Conservation (phyloP, 768 basidiomycete species). For the Auricularia heimuer region DNA sequence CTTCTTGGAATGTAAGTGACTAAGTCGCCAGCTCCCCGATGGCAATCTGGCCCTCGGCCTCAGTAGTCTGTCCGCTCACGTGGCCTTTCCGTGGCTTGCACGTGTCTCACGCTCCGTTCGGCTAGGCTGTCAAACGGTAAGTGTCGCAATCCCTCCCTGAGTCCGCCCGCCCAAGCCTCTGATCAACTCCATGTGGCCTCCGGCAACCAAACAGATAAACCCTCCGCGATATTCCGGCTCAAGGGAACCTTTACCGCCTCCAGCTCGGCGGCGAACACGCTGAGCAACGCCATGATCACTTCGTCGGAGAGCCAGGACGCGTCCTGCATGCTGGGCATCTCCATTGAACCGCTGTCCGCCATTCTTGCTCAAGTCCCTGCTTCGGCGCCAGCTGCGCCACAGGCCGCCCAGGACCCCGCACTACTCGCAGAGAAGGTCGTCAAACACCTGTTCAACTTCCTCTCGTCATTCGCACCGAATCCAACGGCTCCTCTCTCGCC, state of each 20-base stretch:
- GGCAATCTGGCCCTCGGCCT: not conserved
- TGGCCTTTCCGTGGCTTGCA: not conserved
- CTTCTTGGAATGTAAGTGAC: conserved; percentile 67
- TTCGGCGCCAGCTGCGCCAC: conserved; percentile 13
- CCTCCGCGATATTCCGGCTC: conserved; percentile 80
- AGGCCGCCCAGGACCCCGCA: conserved; percentile 31
- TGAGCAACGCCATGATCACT: conserved; percentile 8
- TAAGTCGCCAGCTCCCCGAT: too few species aligned
- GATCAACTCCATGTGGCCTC: too few species aligned
- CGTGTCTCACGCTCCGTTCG: not conserved
- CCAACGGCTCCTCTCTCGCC: conserved; percentile 24
- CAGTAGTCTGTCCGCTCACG: not conserved
- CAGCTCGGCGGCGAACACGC: conserved; percentile 15
- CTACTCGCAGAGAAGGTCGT: conserved; percentile 58
- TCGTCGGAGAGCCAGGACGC: conserved; percentile 28
- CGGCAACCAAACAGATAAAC: conserved; percentile 38
- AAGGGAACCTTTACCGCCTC: conserved; percentile 48
- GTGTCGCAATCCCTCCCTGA: too few species aligned
- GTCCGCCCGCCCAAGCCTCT: too few species aligned
- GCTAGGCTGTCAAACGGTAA: conserved; percentile 65
- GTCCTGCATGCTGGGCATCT: conserved; percentile 67
- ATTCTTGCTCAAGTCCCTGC: conserved; percentile 48
- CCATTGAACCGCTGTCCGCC: conserved; percentile 62
- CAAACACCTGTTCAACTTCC: conserved; percentile 66
- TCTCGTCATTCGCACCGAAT: conserved; percentile 44